Evolutionary conservation across 352 stramenopile species (phyloP).

Genomic region (Globisporangium lucens): DNA sequence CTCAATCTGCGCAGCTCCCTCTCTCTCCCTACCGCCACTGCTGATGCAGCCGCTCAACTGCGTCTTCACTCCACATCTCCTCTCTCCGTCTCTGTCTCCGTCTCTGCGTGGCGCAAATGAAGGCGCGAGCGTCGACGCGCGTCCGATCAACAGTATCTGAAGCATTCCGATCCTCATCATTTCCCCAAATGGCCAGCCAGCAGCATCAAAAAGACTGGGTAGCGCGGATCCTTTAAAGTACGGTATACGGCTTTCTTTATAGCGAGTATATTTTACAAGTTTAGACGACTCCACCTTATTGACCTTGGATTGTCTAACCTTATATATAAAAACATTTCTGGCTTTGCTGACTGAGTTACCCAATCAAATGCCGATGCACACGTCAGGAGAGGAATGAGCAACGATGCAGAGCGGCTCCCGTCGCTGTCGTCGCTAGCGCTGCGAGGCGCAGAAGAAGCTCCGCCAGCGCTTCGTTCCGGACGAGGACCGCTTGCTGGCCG

Average conservation of each 20-base stretch:
- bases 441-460: not conserved
- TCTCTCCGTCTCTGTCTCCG: not conserved
- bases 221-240: not conserved
- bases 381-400: not conserved
- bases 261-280: no score
- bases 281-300: no score
- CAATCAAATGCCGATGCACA: not conserved
- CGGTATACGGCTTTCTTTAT: not conserved
- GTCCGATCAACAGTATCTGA: constrained; percentile 20
- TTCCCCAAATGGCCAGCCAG: not conserved
- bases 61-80: not conserved
- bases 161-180: constrained; percentile 9
- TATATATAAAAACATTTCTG: no score
- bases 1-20: not conserved
- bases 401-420: not conserved
- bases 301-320: no score
- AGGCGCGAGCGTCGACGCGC: not conserved
- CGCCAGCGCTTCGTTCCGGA: not conserved
- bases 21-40: not conserved
- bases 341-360: no score
- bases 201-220: not conserved
- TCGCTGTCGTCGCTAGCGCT: not conserved
- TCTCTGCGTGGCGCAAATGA: not conserved
- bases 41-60: not conserved
- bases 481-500: not conserved